Base-by-base conservation (phyloP, 116 monocot species). In the Cymodocea nodosa region DNA sequence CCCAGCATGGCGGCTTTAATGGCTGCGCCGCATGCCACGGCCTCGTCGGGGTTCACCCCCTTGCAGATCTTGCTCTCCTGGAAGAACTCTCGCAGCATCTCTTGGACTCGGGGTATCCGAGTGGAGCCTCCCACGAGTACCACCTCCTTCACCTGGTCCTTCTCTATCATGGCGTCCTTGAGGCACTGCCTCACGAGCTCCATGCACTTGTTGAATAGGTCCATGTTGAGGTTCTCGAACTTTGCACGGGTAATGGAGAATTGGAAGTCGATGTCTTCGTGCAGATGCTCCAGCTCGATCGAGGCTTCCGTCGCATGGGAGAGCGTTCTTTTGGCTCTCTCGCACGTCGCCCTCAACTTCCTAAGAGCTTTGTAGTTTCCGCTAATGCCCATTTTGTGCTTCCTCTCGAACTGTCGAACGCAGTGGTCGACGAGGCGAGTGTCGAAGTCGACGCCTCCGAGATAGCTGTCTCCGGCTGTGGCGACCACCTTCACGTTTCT, bases 161-260 rank as follows among this genome's bases (percentile, higher is more conserved):
- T 68, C 17, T 57, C 68, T 15, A 40, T 44, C 18, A 22, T 39
- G 7, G 56, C 68, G 34, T 57, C 56, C 19, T 68, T 39, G 20
- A 68, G 40, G 37, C 68, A 68, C 4, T 56, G 30, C 19, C 56
- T 36, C n/a, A 68, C 68, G 1, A 56, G 68, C 17, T 74, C 77
- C 65, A 77, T 77, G 70, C 77, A 70, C 40, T 52, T 60, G 15
- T 52, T 58, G 67, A 81, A 81, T 22, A 77, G 58, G n/a, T 81
- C 73, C 70, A 69, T 70, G 60, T 73, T 72, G 35, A 81, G 64
- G 52, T 76, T 60, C 54, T 81, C 81, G 50, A 81, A 76, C 35
- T 76, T 51, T 7, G 77, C 81, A 4, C 74, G 66, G 12, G 69
- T 75, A 15, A 81, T 61, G n/a, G 36, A 14, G 17, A n/a, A 9